Base-by-base conservation (phyloP, 2,329 filamentous ascomycete species). In the Aspergillus niger region DNA sequence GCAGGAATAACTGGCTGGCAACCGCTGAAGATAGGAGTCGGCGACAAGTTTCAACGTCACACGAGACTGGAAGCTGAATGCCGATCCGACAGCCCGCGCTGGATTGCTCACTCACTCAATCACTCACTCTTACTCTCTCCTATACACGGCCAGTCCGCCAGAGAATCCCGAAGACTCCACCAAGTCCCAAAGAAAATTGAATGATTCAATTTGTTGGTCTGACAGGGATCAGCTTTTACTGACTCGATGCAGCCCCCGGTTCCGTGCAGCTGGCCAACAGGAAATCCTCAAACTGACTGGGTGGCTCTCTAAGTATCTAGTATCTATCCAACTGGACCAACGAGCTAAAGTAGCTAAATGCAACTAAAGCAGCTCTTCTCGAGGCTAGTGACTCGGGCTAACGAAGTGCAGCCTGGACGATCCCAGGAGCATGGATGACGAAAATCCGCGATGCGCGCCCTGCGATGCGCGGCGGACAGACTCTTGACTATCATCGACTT, bases 361-460 rank as follows among this genome's bases (percentile, higher is more conserved):
- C 22, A 17, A 26, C 53, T 55, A 13, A 36, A 36, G 32, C 32
- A 36, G 32, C 32, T 36, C 32, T 11, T 36, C 32, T 36, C 32
- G 4, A 36, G 32, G 32, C 32, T 36, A 36, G 32, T 36, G 32
- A 6, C 32, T 36, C 32, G 32, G 32, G 32, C 32, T 36, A 36
- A 36, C 32, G 32, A 36, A 36, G 32, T 36, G 32, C 32, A 36
- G 32, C 32, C 32, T 36, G 24, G 47, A 11, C 47, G 47, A 50
- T 50, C 47, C 44, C 47, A 50, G 26, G 24, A 30, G 26, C 48
- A 17, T 26, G 43, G 47, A 64, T 48, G 41, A 53, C 48, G 55
- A 60, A 62, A 55, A 60, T 63, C 61, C 32, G 59, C 47, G 30
- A 58, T 13, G 32, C 32, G 30, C 30, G 30, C 30, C 30, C 11